Base-by-base conservation (phyloP, 73 alveolate genomes). In the Paramecium biaurelia region DNA sequence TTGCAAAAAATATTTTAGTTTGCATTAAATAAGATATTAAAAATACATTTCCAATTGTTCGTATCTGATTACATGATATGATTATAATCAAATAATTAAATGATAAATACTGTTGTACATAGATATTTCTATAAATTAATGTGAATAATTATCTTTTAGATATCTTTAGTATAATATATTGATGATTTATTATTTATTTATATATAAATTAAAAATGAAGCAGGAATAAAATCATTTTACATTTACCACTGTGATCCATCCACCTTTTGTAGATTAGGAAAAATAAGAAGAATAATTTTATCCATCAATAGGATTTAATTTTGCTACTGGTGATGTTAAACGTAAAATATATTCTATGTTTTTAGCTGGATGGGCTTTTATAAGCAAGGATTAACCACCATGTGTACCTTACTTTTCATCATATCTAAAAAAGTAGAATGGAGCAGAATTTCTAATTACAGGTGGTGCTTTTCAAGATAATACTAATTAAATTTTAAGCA, bases 201-300 rank as follows among this genome's bases (percentile, higher is more conserved):
- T 53, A 53, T 18, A 53, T 53, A 38, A n/a, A 53, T 53, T n/a
- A 53, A 53, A 53, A 34, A 74, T 74, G 87, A 41, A 32, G 67
- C 67, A 74, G 21, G 28, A 32, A 74, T 28, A 74, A 21, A 37
- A 23, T 74, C 42, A 74, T 34, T 74, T 74, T 37, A 15, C 87
- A 37, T 74, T 74, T 26, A 74, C 59, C 2, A n/a, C 59, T 28
- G 37, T 74, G 18, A 74, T 74, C 20, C 30, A 34, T 11, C 87
- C 87, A 12, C 87, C 87, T 28, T 74, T 74, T 74, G 87, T 74
- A 7, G 59, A 41, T 37, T 34, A 74, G 38, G 58, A 74, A 28
- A 41, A 74, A 37, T 37, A 28, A 35, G 87, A 74, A 74, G 87
- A 74, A 11, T 7, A 28, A 74, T 74, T 74, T 74, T 74, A 74